phyloP scores from a whole-genome alignment of 768 basidiomycete species.

The Hygrophorus pudorinus region DNA sequence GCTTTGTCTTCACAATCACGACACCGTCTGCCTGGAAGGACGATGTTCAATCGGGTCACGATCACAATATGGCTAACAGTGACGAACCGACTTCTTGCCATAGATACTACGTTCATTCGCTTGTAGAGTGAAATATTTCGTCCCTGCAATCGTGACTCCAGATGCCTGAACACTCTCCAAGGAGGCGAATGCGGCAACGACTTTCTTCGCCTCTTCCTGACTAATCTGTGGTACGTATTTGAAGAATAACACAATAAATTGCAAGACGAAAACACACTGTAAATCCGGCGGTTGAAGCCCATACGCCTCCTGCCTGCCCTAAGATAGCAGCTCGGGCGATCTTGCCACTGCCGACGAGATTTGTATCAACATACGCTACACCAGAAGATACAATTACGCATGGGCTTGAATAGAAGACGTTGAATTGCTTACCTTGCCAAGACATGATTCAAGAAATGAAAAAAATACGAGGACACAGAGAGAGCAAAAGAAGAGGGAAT shows the following conservation, averaged over 20 bases:
- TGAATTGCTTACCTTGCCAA: conserved; percentile 47
- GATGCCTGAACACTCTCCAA: conserved; percentile 27
- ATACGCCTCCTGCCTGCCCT: conserved; percentile 65
- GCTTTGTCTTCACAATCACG: conserved; percentile 68
- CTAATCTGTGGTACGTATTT: conserved; percentile 36
- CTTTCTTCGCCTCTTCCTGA: conserved; percentile 51
- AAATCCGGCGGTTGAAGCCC: conserved; percentile 58
- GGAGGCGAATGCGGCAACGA: conserved; percentile 37
- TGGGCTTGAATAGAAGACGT: background rate
- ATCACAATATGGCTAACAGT: background rate
- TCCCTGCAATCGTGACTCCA: conserved; percentile 55
- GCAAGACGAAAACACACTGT: conserved; percentile 28
- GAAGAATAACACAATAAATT: too few species aligned
- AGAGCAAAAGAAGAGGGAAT: background rate
- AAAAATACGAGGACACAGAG: conserved; percentile 8
- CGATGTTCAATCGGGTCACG: conserved; percentile 3
- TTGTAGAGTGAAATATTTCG: conserved; percentile 62
- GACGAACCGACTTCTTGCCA: conserved; percentile 67
- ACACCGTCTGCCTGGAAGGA: conserved; percentile 60
- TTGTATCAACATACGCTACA: conserved; percentile 72
- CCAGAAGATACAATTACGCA: background rate
- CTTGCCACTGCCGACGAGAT: conserved; percentile 67
- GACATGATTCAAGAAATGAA: conserved; percentile 36
- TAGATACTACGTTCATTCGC: conserved; percentile 48
- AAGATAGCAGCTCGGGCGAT: conserved; percentile 71